Evolutionary conservation across 2,329 filamentous ascomycete genomes (phyloP).

Genomic region (Gaeumannomyces sp.): DNA sequence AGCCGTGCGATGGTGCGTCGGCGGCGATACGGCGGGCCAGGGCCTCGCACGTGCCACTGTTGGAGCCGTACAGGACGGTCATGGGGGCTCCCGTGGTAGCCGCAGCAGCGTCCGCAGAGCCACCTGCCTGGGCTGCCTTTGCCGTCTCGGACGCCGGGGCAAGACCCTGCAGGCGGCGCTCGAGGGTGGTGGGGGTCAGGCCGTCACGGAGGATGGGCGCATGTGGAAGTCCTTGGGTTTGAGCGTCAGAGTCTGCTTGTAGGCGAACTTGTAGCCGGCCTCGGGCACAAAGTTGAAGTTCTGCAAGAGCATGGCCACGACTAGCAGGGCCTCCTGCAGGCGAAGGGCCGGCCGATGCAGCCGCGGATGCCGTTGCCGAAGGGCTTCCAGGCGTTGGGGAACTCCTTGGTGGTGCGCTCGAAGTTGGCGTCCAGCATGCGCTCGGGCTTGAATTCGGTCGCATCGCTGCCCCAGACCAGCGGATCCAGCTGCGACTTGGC

Average conservation of each 20-base stretch:
- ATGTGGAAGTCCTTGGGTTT: slow-evolving; percentile 61
- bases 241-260: slow-evolving; percentile 53
- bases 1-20: slow-evolving; percentile 54
- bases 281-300: slow-evolving; percentile 62
- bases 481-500: slow-evolving; percentile 48
- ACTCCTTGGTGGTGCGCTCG: slow-evolving; percentile 47
- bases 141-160: background rate
- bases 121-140: background rate
- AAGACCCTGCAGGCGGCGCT: slow-evolving; percentile 32
- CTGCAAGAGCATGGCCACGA: slow-evolving; percentile 53
- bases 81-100: slow-evolving; percentile 33
- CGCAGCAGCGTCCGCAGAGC: background rate
- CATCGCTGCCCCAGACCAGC: slow-evolving; percentile 49
- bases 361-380: slow-evolving; percentile 47
- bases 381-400: slow-evolving; percentile 58
- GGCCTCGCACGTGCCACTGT: slow-evolving; percentile 66
- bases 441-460: slow-evolving; percentile 52
- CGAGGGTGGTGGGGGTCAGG: slow-evolving; percentile 36
- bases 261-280: slow-evolving; percentile 56
- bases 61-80: slow-evolving; percentile 63
- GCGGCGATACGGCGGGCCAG: slow-evolving; percentile 56
- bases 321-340: slow-evolving; percentile 46
- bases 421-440: slow-evolving; percentile 56
- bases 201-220: slow-evolving; percentile 55
- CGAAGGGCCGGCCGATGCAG: slow-evolving; percentile 48